A percentile compares a stretch with the other conserved stretches of the same genome.
These are phyloP conservation scores for Naganishia albida DNA, from an alignment of 1,284 basidiomycete genomes.

Conservation along the genomic window DNA sequence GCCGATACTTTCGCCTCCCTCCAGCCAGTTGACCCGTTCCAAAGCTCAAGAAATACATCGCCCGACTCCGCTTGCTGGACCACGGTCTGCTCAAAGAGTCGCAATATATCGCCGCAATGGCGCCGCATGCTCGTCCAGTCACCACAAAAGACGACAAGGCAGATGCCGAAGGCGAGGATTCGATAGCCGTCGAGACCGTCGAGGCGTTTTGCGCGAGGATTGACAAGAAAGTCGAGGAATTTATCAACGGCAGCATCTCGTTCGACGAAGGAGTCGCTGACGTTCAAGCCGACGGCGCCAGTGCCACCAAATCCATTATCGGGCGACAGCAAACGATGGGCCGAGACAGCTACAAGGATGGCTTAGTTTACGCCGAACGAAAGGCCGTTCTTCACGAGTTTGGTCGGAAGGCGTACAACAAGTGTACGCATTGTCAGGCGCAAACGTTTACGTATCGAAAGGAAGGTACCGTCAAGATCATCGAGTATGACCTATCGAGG, in stretches of 20 bases:
- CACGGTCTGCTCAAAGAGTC: conserved; percentile 84
- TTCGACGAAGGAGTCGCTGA: conserved; percentile 31
- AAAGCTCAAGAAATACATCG: conserved; percentile 78
- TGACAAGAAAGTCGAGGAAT: conserved; percentile 69
- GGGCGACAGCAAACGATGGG: conserved; percentile 54
- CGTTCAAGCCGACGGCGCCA: conserved; percentile 13
- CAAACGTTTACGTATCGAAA: conserved; percentile 87
- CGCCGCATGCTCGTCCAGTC: conserved; percentile 37
- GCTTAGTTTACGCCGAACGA: conserved; percentile 80
- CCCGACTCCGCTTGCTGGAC: conserved; percentile 86
- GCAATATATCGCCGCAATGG: conserved; percentile 69
- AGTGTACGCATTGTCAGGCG: conserved; percentile 78
- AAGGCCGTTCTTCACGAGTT: conserved; percentile 83
- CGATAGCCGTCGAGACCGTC: conserved; percentile 56
- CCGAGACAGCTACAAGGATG: conserved; percentile 85
- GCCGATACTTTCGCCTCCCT: too few species aligned
- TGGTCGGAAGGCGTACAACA: conserved; percentile 67
- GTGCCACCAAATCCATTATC: conserved; percentile 9
- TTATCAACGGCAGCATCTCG: conserved; percentile 53
- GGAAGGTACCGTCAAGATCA: conserved; percentile 90
- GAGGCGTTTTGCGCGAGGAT: conserved; percentile 70
- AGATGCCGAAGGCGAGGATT: conserved; percentile 49
- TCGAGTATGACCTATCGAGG: conserved; percentile 81
- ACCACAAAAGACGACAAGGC: conserved; percentile 37
- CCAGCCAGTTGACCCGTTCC: conserved; percentile 8